These are phyloP conservation scores for Cyclotella choctawhatcheeana DNA, from an alignment of 108 stramenopile genomes.

Conservation along the genomic window DNA sequence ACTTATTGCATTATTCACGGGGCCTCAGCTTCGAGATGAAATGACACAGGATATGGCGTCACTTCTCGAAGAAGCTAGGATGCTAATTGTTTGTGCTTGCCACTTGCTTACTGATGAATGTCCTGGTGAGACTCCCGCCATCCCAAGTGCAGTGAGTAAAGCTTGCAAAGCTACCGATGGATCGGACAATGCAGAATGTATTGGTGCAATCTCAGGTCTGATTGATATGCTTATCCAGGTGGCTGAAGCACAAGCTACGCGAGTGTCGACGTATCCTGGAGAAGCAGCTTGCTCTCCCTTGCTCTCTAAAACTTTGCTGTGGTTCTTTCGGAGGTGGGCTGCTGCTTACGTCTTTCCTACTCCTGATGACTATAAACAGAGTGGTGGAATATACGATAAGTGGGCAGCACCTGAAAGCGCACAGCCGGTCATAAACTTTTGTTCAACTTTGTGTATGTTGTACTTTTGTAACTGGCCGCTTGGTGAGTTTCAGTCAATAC, in stretches of 20 bases:
- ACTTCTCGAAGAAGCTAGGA: constrained; percentile 82
- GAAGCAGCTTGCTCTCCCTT: constrained; percentile 77
- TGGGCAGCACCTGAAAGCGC: constrained; percentile 66
- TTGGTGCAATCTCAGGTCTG: constrained; percentile 53
- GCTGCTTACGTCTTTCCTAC: constrained; percentile 79
- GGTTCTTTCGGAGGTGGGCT: constrained; percentile 81
- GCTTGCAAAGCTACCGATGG: constrained; percentile 41
- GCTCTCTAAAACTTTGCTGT: constrained; percentile 75
- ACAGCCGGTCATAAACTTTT: constrained; percentile 70
- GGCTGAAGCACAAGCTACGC: constrained; percentile 73
- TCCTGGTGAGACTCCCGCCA: constrained; percentile 73
- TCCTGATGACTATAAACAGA: constrained; percentile 49
- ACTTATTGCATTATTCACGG: constrained; percentile 64
- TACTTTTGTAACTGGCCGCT: constrained; percentile 89
- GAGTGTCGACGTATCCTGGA: constrained; percentile 60
- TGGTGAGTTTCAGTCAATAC: background rate
- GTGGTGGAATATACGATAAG: constrained; percentile 55
- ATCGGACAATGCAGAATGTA: constrained; percentile 36
- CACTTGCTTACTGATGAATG: constrained; percentile 87
- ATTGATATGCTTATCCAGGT: constrained; percentile 60
- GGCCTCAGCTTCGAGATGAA: constrained; percentile 17
- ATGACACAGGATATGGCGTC: constrained; percentile 77
- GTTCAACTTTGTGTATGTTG: constrained; percentile 68
- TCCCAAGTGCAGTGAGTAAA: constrained; percentile 66
- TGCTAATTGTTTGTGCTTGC: constrained; percentile 69